Evolutionary conservation across 768 basidiomycete genomes (phyloP), one percentile per base, ranked within the genome.

Genomic region (Hypholoma sublateritium): DNA sequence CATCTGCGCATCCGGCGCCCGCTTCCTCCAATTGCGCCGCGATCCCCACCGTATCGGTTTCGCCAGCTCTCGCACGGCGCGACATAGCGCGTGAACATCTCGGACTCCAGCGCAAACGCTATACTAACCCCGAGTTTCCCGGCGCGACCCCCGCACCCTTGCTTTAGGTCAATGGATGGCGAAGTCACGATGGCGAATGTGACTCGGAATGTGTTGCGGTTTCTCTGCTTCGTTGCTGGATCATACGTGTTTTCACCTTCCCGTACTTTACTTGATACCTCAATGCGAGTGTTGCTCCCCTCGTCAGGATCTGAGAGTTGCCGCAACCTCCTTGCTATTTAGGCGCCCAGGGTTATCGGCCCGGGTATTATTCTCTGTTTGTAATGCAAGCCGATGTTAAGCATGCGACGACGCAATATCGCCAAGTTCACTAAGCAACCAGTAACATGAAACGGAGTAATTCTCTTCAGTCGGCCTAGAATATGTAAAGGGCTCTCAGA

Each of bases 11-110:
- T 64, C 79, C 83, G 5, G 78, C 74, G 8, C 86, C 85, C 19
- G 62, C 81, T 4, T 86, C 88, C 1, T 90, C 86, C 9, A 76
- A 82, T 63, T 95, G 94, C 68, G 76, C 74, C 21, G 19, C 72
- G 3, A 49, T 77, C 22, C 73, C 76, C 0, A 76, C 72, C 6
- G 68, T 77, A 5, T 58, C 67, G 4, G 67, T 71, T 11, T 58
- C 68, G 1, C 70, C 73, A 1, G 65, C 67, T 7, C 60, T 67
- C 25, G 57, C 44, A 36, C 25, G 21, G 19, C 51, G 57, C n/a
- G 25, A 37, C 41, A 21, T 44, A 28, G 48, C 41, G 39, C 28
- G 28, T 32, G 28, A 32, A 32, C 28, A 32, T 32, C 28, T 32
- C 28, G 55, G 45, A 1, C 19, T 50, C 19, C 42, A 53, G 14